A percentile compares a stretch with the other conserved stretches of the same genome.
These are phyloP conservation scores for Trichophyton benhamiae DNA, from an alignment of 2,329 filamentous ascomycete species.

Conservation along the genomic window DNA sequence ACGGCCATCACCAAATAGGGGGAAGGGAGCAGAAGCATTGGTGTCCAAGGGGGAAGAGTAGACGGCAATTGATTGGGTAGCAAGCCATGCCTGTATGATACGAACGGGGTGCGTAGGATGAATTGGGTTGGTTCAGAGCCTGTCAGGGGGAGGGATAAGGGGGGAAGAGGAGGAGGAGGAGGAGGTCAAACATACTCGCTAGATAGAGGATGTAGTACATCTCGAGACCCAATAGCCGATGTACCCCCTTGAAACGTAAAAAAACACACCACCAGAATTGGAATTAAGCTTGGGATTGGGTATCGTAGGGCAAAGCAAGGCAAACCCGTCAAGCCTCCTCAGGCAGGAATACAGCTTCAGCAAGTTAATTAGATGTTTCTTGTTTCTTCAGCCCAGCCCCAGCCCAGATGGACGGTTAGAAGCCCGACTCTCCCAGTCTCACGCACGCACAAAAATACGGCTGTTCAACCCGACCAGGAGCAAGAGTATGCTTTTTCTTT, in stretches of 20 bases:
- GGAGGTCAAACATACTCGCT: conserved; percentile 50
- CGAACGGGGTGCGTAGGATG: background rate
- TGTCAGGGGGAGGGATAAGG: background rate
- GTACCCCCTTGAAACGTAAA: conserved; percentile 5
- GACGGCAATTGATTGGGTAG: background rate
- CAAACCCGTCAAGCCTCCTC: background rate
- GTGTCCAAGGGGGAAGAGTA: background rate
- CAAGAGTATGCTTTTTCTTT: background rate
- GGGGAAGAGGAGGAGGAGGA: conserved; percentile 1
- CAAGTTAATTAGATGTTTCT: too few relatives aligned
- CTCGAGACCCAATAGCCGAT: conserved; percentile 11
- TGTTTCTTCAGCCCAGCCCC: background rate
- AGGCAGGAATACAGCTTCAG: conserved; percentile 4
- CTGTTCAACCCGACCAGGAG: conserved; percentile 6
- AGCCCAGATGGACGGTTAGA: conserved; percentile 7
- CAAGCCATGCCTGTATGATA: background rate
- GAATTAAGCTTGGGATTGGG: background rate
- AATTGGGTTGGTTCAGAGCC: background rate
- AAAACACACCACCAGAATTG: too few relatives aligned
- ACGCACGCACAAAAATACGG: conserved; percentile 5
- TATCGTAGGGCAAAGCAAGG: conserved; percentile 8
- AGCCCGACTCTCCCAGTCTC: conserved; percentile 16
- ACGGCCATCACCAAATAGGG: background rate
- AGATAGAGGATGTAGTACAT: conserved; percentile 52
- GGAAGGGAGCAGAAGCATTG: background rate